Evolutionary conservation across 2,329 filamentous ascomycete genomes (phyloP).

Genomic region (Xylariaceae sp.): DNA sequence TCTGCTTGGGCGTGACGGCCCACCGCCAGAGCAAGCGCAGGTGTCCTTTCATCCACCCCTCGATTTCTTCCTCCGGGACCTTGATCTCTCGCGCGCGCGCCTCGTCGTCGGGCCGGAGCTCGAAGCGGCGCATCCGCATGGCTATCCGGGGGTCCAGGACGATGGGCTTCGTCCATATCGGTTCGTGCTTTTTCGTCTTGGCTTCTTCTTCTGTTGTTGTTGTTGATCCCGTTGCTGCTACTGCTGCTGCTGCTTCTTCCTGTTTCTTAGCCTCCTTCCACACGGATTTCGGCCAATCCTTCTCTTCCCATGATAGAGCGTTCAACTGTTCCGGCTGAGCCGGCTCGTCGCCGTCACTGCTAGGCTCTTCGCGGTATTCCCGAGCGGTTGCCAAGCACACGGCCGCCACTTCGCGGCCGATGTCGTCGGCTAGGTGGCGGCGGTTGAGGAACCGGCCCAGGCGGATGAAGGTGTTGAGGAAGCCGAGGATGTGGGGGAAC

Average conservation of each 20-base stretch:
- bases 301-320: slow-evolving; percentile 65
- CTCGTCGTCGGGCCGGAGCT: slow-evolving; percentile 64
- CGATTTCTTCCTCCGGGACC: slow-evolving; percentile 62
- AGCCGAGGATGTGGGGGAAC: slow-evolving; percentile 88
- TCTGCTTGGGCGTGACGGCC: slow-evolving; percentile 30
- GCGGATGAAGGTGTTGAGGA: slow-evolving; percentile 81
- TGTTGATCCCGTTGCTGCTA: too few species aligned
- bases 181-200: slow-evolving; percentile 52
- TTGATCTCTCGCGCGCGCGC: slow-evolving; percentile 56
- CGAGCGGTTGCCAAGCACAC: slow-evolving; percentile 63
- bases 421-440: slow-evolving; percentile 75
- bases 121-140: slow-evolving; percentile 74
- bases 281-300: slow-evolving; percentile 77
- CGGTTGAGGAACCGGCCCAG: slow-evolving; percentile 84
- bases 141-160: slow-evolving; percentile 71
- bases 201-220: slow-evolving; percentile 25
- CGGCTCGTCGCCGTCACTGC: slow-evolving; percentile 33
- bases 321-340: slow-evolving; percentile 54
- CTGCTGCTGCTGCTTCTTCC: too few species aligned
- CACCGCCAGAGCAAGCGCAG: slow-evolving; percentile 49
- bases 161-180: slow-evolving; percentile 72
- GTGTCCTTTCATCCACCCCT: slow-evolving; percentile 62
- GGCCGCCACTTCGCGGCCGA: slow-evolving; percentile 82
- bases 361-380: slow-evolving; percentile 42
- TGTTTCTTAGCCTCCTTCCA: slow-evolving; percentile 47